Conservation (phyloP, 495 filamentous ascomycete genomes). For the Trichocladium uniseriatum region DNA sequence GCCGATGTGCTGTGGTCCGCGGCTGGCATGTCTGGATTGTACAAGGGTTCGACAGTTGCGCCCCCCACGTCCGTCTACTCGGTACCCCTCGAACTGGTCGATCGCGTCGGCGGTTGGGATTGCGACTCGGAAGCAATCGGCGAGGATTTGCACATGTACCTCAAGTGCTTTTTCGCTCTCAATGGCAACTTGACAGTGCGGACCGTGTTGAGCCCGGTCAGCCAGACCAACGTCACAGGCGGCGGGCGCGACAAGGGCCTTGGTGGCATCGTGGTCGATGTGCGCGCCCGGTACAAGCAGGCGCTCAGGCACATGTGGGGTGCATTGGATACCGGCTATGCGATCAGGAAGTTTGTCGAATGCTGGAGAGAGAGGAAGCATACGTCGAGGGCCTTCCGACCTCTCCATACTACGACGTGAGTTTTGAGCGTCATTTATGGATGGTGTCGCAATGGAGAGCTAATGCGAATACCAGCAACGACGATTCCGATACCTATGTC, state of each 20-base stretch:
- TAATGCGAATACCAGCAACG: conserved; percentile 18
- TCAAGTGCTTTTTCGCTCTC: conserved; percentile 65
- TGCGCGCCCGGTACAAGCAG: conserved; percentile 54
- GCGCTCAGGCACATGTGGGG: conserved; percentile 66
- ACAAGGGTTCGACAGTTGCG: conserved; percentile 47
- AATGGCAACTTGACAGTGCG: conserved; percentile 49
- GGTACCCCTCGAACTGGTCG: conserved; percentile 50
- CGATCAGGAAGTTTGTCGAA: conserved; percentile 39
- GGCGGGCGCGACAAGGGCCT: conserved; percentile 39
- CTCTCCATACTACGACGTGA: conserved; percentile 41
- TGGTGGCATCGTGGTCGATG: conserved; percentile 42
- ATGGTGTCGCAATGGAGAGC: not conserved
- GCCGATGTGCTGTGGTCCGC: conserved; percentile 59
- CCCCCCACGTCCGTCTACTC: conserved; percentile 66
- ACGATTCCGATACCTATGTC: conserved; percentile 38
- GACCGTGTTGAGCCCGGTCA: conserved; percentile 52
- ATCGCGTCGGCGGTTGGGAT: conserved; percentile 58
- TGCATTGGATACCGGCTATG: conserved; percentile 55
- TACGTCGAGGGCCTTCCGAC: conserved; percentile 40
- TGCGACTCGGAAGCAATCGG: conserved; percentile 58
- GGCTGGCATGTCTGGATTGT: conserved; percentile 57
- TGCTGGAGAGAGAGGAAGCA: conserved; percentile 43
- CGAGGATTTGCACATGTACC: conserved; percentile 65
- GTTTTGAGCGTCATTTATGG: not conserved
- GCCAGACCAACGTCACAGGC: conserved; percentile 57